Evolutionary conservation across 202 grass and related monocot genomes (phyloP), one percentile per base, ranked within the genome.

Genomic region (Zizania palustris): DNA sequence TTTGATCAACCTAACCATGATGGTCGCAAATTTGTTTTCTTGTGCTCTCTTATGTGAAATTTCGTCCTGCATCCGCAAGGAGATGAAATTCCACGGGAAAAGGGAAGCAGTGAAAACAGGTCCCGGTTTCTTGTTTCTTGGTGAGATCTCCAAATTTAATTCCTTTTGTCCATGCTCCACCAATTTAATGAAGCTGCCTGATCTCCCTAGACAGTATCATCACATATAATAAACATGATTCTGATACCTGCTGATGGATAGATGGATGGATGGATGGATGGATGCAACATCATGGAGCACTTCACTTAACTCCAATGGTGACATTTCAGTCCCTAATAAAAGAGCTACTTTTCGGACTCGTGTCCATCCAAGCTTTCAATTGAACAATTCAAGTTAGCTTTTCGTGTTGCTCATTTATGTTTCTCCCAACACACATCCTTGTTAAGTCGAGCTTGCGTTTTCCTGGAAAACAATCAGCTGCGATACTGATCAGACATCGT

Each of bases 331-430:
- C 74, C 39, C 51, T 21, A 49, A 40, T 34, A 36, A 57, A 57
- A 20, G 57, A 13, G 58, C 0, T 7, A 2, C 51, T 20, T 51
- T 51, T 15, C 7, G n/a, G 9, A 20, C 51, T 55, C n/a, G 9
- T 55, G 51, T 8, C 51, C n/a, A 19, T 55, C 40, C 37, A 33
- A 40, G 67, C 37, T 33, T 45, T 65, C 9, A 38, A 73, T 83
- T 45, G 61, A 74, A 60, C 53, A 72, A 49, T 50, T 65, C 82
- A 72, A 62, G 22, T 71, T 74, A 60, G n/a, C 81, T 84, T 88
- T 88, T 65, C 14, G 71, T 37, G 28, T 39, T 56, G 72, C 67
- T 84, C 77, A 84, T 77, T 84, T 88, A 76, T 81, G 65, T 21
- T 15, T 15, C 15, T 50, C 40, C 6, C 40, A 75, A 65, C 49